These are phyloP conservation scores for Limonium bicolor DNA, from an alignment of 148 eudicot genomes.

Conservation along the genomic window DNA sequence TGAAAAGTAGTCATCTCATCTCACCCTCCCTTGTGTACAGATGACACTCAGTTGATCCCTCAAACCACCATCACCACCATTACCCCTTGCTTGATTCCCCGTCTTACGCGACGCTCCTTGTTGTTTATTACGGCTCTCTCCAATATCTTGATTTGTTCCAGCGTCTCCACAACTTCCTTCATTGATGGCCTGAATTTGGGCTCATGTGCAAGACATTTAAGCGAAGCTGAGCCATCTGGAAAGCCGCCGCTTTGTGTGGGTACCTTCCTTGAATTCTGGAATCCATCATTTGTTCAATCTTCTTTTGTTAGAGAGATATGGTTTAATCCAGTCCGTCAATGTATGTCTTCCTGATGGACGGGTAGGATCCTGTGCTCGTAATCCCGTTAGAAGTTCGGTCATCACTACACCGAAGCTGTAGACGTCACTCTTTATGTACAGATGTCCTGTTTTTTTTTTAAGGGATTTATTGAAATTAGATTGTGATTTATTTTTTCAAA, in stretches of 20 bases:
- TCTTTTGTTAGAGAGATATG: slow-evolving; percentile 26
- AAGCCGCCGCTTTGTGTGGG: slow-evolving; percentile 47
- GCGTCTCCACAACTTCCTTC: slow-evolving; percentile 44
- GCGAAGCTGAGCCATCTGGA: slow-evolving; percentile 40
- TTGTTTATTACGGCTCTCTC: too few species aligned
- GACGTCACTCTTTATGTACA: slow-evolving; percentile 71
- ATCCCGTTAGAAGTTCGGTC: slow-evolving; percentile 53
- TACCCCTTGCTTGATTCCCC: too few species aligned
- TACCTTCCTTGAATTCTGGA: slow-evolving; percentile 52
- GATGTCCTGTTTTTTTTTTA: slow-evolving; percentile 76
- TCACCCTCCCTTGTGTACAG: too few species aligned
- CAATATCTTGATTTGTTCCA: slow-evolving; percentile 26
- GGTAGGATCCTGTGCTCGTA: slow-evolving; percentile 33
- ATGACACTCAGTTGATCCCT: too few species aligned
- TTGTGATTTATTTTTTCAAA: too few species aligned
- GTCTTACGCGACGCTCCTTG: too few species aligned
- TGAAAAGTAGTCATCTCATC: too few species aligned
- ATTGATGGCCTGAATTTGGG: slow-evolving; percentile 53
- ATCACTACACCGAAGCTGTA: slow-evolving; percentile 74
- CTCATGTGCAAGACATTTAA: slow-evolving; percentile 34
- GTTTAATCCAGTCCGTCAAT: slow-evolving; percentile 57
- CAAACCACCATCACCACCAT: too few species aligned
- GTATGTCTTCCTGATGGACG: slow-evolving; percentile 32
- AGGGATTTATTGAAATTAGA: too few species aligned
- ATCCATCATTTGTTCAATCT: slow-evolving; percentile 54